Evolutionary conservation across 805 yeast species (phyloP).

Genomic region (Pichia thaimueangensis): DNA sequence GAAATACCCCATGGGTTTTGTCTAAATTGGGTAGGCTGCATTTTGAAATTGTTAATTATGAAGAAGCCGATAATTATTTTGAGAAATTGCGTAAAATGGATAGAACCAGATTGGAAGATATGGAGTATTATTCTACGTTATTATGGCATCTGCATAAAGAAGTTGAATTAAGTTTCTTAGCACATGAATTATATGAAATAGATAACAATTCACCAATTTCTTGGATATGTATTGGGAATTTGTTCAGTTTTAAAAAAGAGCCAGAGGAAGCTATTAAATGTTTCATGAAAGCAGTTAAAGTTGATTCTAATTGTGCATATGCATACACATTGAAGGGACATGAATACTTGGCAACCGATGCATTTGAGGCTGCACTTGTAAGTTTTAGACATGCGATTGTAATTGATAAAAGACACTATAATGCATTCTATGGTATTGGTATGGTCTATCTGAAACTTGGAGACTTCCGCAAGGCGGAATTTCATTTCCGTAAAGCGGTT

Average conservation of each 20-base stretch:
- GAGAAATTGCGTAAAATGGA: slow-evolving; percentile 57
- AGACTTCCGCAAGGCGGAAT: slow-evolving; percentile 74
- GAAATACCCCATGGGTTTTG: slow-evolving; percentile 78
- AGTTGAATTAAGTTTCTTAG: slow-evolving; percentile 68
- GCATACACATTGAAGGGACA: slow-evolving; percentile 94
- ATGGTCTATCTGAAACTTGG: slow-evolving; percentile 88
- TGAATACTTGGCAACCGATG: slow-evolving; percentile 81
- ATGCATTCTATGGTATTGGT: slow-evolving; percentile 93
- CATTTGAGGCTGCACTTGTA: slow-evolving; percentile 81
- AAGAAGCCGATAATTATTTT: slow-evolving; percentile 63
- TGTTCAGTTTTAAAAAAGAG: slow-evolving; percentile 75
- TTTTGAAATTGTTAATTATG: slow-evolving; percentile 83
- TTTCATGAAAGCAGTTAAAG: slow-evolving; percentile 68
- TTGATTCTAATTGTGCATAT: slow-evolving; percentile 62
- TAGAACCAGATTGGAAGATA: slow-evolving; percentile 74
- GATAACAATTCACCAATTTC: slow-evolving; percentile 65
- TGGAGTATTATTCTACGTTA: slow-evolving; percentile 87
- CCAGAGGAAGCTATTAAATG: slow-evolving; percentile 87
- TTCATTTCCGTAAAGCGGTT: slow-evolving; percentile 81
- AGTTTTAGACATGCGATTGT: slow-evolving; percentile 74
- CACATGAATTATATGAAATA: slow-evolving; percentile 70
- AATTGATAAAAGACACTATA: slow-evolving; percentile 77
- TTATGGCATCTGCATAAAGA: slow-evolving; percentile 90
- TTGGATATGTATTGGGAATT: slow-evolving; percentile 89
- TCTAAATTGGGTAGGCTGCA: slow-evolving; percentile 74